phyloP scores from a whole-genome alignment of 768 basidiomycete species.

The Amanita exitialis region DNA sequence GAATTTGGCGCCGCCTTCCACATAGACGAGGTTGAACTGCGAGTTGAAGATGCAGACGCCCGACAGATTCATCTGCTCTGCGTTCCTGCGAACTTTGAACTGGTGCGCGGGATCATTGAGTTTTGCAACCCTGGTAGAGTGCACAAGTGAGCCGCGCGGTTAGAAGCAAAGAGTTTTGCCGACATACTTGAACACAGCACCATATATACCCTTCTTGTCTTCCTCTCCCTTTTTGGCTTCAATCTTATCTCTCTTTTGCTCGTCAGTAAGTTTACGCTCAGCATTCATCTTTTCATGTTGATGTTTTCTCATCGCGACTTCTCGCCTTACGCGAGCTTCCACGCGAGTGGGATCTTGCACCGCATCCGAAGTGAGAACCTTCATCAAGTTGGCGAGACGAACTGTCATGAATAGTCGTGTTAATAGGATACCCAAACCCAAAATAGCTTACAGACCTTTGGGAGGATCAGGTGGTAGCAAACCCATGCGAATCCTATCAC shows the following conservation, averaged over 20 bases:
- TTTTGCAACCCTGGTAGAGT: constrained; percentile 56
- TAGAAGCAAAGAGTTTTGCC: background rate
- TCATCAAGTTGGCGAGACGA: constrained; percentile 92
- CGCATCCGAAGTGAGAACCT: constrained; percentile 92
- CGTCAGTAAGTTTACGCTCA: constrained; percentile 86
- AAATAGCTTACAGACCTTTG: constrained; percentile 49
- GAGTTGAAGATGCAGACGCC: constrained; percentile 91
- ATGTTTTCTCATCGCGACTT: constrained; percentile 85
- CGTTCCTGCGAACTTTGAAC: constrained; percentile 96
- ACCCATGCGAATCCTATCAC: constrained; percentile 94
- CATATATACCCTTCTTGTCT: constrained; percentile 76
- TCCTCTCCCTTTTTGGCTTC: constrained; percentile 82
- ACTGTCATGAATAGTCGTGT: constrained; percentile 34
- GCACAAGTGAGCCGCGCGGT: background rate
- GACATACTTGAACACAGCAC: constrained; percentile 86
- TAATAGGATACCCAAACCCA: constrained; percentile 1
- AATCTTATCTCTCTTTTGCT: constrained; percentile 78
- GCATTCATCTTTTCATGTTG: constrained; percentile 90
- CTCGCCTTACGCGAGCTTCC: constrained; percentile 88
- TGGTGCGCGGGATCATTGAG: constrained; percentile 89
- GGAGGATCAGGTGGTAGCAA: constrained; percentile 90
- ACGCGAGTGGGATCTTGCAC: constrained; percentile 97
- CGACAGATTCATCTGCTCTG: constrained; percentile 80
- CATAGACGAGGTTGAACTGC: constrained; percentile 81
- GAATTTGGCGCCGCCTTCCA: constrained; percentile 84